Evolutionary conservation across 768 basidiomycete species (phyloP), one percentile per base, ranked within the genome.

Genomic region (Mrakia hoshinonis): DNA sequence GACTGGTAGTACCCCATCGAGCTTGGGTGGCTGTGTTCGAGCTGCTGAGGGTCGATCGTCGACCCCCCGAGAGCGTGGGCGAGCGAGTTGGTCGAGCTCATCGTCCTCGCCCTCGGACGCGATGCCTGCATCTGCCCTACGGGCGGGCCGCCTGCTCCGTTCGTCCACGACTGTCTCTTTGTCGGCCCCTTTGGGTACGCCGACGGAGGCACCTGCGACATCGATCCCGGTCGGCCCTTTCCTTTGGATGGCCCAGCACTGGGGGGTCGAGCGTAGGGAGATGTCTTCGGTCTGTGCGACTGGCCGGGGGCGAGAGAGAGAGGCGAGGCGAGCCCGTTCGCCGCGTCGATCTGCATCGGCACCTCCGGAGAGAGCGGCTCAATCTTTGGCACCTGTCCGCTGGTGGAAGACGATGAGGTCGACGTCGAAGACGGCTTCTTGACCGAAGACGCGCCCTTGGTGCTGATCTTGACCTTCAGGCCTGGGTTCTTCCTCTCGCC

Each of bases 401-500:
- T 43, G 7, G 43, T 43, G 43, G 43, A 43, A 6, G 43, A 43
- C 7, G 43, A 43, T 15, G 43, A 43, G 43, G 43, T 43, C 43
- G 43, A 43, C 7, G 7, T 61, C 22, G 58, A 22, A 13, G 55
- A 26, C 29, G 55, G 34, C 29, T 31, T 58, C 26, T 58, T 58
- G 13, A 18, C 55, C 34, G 29, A 6, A 1, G 55, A 13, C 29
- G 12, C 3, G 10, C 15, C 58, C 11, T 61, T 61, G 9, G 20
- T 15, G 58, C 36, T 61, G 58, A 61, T 61, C 58, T 61, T 61
- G 58, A 61, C 58, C 58, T 61, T 61, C 31, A 61, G 58, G 5
- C 34, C 34, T 15, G 58, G 6, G 58, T 61, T 61, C 58, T 61
- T 61, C 34, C 36, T 61, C 34, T 38, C 58, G 15, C 58, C 34